A percentile compares a stretch with the other conserved stretches of the same genome.
These are phyloP conservation scores for Amanita jacksonii DNA, from an alignment of 768 basidiomycete genomes.

Conservation along the genomic window DNA sequence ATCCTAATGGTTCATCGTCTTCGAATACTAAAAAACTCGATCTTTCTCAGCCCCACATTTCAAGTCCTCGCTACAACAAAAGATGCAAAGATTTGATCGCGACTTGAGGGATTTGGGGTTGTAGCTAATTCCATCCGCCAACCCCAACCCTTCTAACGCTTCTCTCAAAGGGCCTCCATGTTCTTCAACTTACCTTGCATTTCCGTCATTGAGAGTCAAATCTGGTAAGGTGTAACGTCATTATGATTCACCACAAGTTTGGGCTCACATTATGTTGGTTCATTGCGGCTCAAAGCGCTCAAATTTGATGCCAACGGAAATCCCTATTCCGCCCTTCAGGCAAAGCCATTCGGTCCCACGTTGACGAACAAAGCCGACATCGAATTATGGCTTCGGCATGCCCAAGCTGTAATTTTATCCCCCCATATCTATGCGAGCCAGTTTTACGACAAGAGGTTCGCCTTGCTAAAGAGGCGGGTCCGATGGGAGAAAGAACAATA, in stretches of 20 bases:
- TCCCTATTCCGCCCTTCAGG: slow-evolving; percentile 8
- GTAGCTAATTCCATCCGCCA: too few relatives aligned
- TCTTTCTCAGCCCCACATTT: too few relatives aligned
- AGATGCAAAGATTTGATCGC: too few relatives aligned
- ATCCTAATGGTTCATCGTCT: too few relatives aligned
- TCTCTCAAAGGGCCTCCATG: slow-evolving; percentile 22
- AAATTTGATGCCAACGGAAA: slow-evolving; percentile 16
- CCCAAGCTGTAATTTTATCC: slow-evolving; percentile 49
- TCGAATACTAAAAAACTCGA: too few relatives aligned
- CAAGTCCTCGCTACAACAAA: too few relatives aligned
- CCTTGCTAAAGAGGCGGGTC: slow-evolving; percentile 45
- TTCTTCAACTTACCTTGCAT: slow-evolving; percentile 40
- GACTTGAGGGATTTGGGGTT: too few relatives aligned
- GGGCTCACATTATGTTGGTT: slow-evolving; percentile 19
- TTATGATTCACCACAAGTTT: slow-evolving; percentile 39
- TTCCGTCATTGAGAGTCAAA: slow-evolving; percentile 46
- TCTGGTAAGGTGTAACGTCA: slow-evolving; percentile 28
- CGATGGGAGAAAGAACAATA: slow-evolving; percentile 48
- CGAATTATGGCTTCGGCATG: slow-evolving; percentile 46
- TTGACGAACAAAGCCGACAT: slow-evolving; percentile 33
- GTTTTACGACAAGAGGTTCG: slow-evolving; percentile 31
- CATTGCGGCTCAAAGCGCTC: slow-evolving; percentile 30
- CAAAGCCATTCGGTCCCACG: slow-evolving; percentile 29
- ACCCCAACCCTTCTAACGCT: too few relatives aligned
- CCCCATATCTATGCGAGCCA: slow-evolving; percentile 22